Base-by-base conservation (phyloP, 1,284 basidiomycete genomes). In the Rhodofomes roseus region DNA sequence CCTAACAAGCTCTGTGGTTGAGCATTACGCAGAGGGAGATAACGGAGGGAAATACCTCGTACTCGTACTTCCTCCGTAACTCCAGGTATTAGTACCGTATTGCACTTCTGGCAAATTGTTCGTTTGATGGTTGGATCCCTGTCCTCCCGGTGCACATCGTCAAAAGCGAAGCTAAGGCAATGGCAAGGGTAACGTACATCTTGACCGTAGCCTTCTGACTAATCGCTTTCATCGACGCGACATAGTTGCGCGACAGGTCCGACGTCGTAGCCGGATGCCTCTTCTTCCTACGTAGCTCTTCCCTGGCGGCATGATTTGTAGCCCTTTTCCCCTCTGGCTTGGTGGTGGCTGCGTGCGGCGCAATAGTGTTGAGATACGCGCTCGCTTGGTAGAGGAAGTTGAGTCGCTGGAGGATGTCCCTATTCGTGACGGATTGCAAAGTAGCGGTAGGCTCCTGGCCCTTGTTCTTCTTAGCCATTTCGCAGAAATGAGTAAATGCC, bases 361-460 rank as follows among this genome's bases (percentile, higher is more conserved):
- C 62, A 40, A 85, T 69, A 20, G 74, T 76, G 57, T 80, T 79
- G 40, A 93, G 74, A 63, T 89, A 85, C 4, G 82, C 77, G 65
- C 89, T 87, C 31, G 91, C 90, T 74, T 93, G 92, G 68, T 91
- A 92, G 31, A 93, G 81, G 70, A 91, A 94, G 74, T 89, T 93
- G 63, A 93, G 79, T 27, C 92, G 81, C 69, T 93, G 92, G 34
- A 92, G 80, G 40, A 89, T 83, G 68, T 93, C 92, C 39, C 84
- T 77, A 69, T 90, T 90, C 4, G 79, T 66, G 39, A 89, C 76
- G 62, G 70, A 81, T 69, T 77, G 79, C 2, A 83, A 76, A 56
- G 81, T 86, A 8, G 60, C 62, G 2, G 40, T 55, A 0, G 87
- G 85, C 7, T 66, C 74, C 22, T 82, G 80, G 58, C 83, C 81